Base-by-base conservation (phyloP, 2,329 filamentous ascomycete genomes). In the Hymenotorrendiella dingleyae region DNA sequence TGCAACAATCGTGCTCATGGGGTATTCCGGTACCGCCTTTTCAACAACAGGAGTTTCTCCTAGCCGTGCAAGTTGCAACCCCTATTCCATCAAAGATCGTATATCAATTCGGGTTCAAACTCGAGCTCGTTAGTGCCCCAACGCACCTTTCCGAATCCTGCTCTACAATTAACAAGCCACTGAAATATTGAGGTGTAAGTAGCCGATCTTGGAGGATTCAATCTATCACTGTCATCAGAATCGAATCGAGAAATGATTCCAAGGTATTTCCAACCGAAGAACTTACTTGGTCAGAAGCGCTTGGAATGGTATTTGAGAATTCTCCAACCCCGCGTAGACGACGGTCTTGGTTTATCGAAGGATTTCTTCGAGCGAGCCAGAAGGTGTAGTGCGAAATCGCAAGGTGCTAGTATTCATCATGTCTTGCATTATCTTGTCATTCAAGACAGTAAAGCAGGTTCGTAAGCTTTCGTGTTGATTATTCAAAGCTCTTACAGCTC, bases 231-330 rank as follows among this genome's bases (percentile, higher is more conserved):
- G n/a, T n/a, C n/a, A n/a, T n/a, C n/a, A n/a, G n/a, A n/a, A n/a
- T n/a, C n/a, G n/a, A n/a, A n/a, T n/a, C n/a, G n/a, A n/a, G n/a
- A n/a, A n/a, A n/a, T n/a, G n/a, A n/a, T n/a, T n/a, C n/a, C n/a
- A n/a, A n/a, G n/a, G n/a, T n/a, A n/a, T n/a, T n/a, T n/a, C n/a
- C n/a, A n/a, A n/a, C n/a, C n/a, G n/a, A 10, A 6, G 16, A 6
- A 33, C 30, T 33, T 33, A 33, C 30, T 70, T 58, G 0, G 66
- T 51, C 0, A 77, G 56, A 0, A 78, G 48, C 0, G 67, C 58
- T 30, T 74, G 67, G 36, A 74, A 71, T 0, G 73, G 74, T 4
- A 76, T 42, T 0, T 48, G 32, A 0, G 72, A 71, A 49, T 73
- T 56, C 0, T 42, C 49, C 0, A 75, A 55, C 0, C 67, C 71